phyloP scores from a whole-genome alignment of 805 yeast genomes.

The Jamesozyma rosinii region DNA sequence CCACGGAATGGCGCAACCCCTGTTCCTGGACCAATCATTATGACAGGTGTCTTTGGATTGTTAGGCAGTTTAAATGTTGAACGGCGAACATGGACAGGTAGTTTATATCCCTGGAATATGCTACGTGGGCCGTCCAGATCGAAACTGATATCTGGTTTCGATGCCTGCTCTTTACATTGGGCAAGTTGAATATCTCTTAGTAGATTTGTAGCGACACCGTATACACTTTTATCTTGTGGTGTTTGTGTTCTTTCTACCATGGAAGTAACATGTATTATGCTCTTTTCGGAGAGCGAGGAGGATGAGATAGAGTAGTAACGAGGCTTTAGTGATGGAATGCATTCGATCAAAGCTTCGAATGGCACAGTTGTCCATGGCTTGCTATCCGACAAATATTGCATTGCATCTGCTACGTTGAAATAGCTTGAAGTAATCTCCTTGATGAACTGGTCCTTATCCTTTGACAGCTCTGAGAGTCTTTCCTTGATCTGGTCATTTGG shows the following conservation, averaged over 20 bases:
- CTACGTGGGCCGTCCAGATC: slow-evolving; percentile 79
- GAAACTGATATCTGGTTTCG: slow-evolving; percentile 40
- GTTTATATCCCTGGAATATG: slow-evolving; percentile 37
- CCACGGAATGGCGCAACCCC: slow-evolving; percentile 99
- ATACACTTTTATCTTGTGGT: slow-evolving; percentile 17
- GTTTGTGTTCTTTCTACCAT: slow-evolving; percentile 63
- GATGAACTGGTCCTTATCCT: slow-evolving; percentile 63
- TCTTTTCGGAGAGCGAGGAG: slow-evolving; percentile 69
- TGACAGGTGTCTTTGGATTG: slow-evolving; percentile 77
- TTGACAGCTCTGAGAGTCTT: slow-evolving; percentile 40
- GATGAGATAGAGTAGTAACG: slow-evolving; percentile 97
- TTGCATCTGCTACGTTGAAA: slow-evolving; percentile 68
- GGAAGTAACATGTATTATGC: slow-evolving; percentile 75
- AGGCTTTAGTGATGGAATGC: slow-evolving; percentile 74
- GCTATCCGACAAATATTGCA: slow-evolving; percentile 55
- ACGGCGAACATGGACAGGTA: slow-evolving; percentile 89
- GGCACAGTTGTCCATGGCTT: slow-evolving; percentile 69
- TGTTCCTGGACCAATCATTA: slow-evolving; percentile 96
- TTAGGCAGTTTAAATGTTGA: slow-evolving; percentile 91
- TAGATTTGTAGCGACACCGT: slow-evolving; percentile 87
- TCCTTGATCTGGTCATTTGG: slow-evolving; percentile 49
- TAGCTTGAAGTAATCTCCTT: slow-evolving; percentile 49
- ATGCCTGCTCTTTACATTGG: slow-evolving; percentile 39
- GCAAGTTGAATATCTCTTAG: slow-evolving; percentile 59
- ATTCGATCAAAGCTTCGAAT: slow-evolving; percentile 74